phyloP scores from a whole-genome alignment of 371 early-diverging fungal genomes.

The Mortierella sp. region DNA sequence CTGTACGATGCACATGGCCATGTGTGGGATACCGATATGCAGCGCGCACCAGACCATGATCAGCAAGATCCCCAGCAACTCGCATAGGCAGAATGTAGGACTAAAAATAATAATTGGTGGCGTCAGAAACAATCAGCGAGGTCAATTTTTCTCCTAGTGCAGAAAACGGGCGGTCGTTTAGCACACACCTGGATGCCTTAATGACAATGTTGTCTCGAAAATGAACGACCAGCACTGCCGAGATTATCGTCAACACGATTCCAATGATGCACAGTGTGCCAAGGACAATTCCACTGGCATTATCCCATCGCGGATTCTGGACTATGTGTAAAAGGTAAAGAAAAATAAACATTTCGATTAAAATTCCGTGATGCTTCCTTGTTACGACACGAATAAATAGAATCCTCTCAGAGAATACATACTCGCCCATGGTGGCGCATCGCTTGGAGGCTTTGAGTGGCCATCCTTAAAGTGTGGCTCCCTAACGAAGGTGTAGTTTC shows the following conservation, averaged over 20 bases:
- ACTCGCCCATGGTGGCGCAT: slow-evolving; percentile 33
- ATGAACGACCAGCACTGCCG: slow-evolving; percentile 13
- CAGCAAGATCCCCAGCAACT: slow-evolving; percentile 33
- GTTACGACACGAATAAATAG: neutral
- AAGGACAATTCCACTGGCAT: slow-evolving; percentile 2
- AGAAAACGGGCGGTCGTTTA: neutral
- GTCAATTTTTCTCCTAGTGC: neutral
- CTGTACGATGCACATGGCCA: neutral
- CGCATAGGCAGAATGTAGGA: slow-evolving; percentile 35
- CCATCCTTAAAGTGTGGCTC: slow-evolving; percentile 19
- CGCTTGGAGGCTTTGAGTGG: neutral
- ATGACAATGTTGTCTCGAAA: slow-evolving; percentile 31
- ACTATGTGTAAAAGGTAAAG: slow-evolving; percentile 9
- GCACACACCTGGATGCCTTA: slow-evolving; percentile 29
- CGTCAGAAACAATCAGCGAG: neutral
- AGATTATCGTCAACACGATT: slow-evolving; percentile 2
- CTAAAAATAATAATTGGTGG: neutral
- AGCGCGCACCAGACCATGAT: slow-evolving; percentile 25
- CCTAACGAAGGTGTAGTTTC: neutral
- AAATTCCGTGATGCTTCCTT: too few species aligned
- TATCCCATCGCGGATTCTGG: slow-evolving; percentile 29
- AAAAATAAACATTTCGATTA: too few species aligned
- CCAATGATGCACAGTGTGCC: slow-evolving; percentile 18
- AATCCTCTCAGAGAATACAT: neutral
- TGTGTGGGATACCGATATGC: slow-evolving; percentile 26